Conservation (phyloP, 257 asterid genomes). For the Solanum arcanum region DNA sequence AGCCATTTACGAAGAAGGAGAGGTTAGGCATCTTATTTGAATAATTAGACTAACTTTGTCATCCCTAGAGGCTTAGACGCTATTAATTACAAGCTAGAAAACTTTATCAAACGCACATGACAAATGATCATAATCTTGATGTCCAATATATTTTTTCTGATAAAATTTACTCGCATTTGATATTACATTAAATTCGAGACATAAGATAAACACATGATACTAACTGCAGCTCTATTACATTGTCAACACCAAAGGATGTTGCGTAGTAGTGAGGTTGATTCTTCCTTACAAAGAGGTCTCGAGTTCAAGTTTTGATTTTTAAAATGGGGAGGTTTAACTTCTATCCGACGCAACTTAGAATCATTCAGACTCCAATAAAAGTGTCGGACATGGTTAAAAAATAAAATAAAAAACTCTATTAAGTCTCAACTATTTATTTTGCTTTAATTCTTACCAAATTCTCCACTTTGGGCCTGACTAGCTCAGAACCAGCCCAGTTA, state of each 20-base stretch:
- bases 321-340: not conserved
- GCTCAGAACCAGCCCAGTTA: not conserved
- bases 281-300: not conserved
- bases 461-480: not conserved
- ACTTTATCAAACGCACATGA: rapidly evolving
- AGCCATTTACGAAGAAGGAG: too few relatives aligned
- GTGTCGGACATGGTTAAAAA: not conserved
- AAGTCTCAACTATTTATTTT: not conserved
- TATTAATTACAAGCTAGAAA: too few relatives aligned
- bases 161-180: too few relatives aligned
- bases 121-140: too few relatives aligned
- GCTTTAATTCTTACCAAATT: not conserved
- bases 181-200: not conserved
- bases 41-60: too few relatives aligned
- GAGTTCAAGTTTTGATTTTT: not conserved
- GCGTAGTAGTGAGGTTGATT: not conserved
- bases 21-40: too few relatives aligned
- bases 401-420: not conserved
- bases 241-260: not conserved
- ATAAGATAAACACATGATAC: not conserved
- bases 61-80: too few relatives aligned
- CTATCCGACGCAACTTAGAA: too few relatives aligned
- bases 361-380: not conserved
- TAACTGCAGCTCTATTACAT: not conserved
- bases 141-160: too few relatives aligned